Conservation (phyloP, 108 stramenopile genomes). For the Nitzschia sp. region DNA sequence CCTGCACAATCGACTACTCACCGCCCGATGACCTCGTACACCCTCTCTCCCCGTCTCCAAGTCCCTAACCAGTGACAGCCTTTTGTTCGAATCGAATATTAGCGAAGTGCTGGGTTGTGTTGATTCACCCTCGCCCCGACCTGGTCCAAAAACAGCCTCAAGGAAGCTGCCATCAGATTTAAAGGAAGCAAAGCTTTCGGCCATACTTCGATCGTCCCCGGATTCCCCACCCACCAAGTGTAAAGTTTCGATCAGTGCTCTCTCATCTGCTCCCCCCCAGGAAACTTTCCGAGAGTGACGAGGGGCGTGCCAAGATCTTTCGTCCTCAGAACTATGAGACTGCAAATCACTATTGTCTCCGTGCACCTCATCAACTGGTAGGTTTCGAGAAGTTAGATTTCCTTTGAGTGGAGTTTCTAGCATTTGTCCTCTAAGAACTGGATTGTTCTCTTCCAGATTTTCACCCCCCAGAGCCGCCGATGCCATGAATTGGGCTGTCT, state of each 20-base stretch:
- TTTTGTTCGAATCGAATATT: constrained; percentile 1
- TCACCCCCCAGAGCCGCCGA: too few species aligned
- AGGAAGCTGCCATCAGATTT: background rate
- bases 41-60: constrained; percentile 9
- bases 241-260: background rate
- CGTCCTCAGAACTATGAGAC: too few species aligned
- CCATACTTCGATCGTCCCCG: background rate
- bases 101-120: background rate
- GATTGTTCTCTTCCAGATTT: too few species aligned
- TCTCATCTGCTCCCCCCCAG: background rate
- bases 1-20: too few species aligned
- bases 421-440: too few species aligned
- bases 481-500: too few species aligned
- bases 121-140: background rate
- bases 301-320: too few species aligned
- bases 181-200: background rate
- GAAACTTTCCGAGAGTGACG: constrained; percentile 8
- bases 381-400: too few species aligned
- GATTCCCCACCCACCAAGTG: background rate
- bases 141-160: background rate
- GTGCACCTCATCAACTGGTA: too few species aligned
- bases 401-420: too few species aligned
- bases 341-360: too few species aligned
- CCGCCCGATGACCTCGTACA: background rate
- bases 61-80: background rate